Conservation (phyloP, 306 rosid species). For the Calophaca sinica region DNA sequence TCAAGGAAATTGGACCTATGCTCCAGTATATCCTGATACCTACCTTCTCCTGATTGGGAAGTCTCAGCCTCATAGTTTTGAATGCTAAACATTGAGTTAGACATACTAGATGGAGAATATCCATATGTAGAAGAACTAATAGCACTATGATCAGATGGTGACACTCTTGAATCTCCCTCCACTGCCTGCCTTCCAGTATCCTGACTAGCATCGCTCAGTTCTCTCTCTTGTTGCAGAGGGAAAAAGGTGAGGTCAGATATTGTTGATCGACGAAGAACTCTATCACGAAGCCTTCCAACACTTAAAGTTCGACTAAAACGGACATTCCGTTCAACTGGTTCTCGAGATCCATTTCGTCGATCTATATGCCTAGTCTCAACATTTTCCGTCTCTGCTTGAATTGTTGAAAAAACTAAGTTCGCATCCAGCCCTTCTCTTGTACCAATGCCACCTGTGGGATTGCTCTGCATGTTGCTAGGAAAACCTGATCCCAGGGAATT, state of each 20-base stretch:
- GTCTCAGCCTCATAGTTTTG: constrained; percentile 80
- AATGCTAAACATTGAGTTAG: too few relatives aligned
- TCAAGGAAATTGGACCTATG: constrained; percentile 93
- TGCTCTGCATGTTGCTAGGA: constrained; percentile 47
- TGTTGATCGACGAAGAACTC: constrained; percentile 89
- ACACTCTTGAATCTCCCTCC: constrained; percentile 56
- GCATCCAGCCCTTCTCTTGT: constrained; percentile 54
- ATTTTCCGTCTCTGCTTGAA: constrained; percentile 57
- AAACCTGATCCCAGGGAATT: constrained; percentile 45
- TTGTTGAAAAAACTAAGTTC: constrained; percentile 60
- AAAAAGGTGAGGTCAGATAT: constrained; percentile 70
- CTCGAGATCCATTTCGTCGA: constrained; percentile 69
- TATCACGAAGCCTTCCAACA: constrained; percentile 98
- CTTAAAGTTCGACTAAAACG: constrained; percentile 93
- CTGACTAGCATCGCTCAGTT: constrained; percentile 64
- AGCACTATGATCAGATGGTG: constrained; percentile 50
- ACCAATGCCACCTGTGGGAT: constrained; percentile 48
- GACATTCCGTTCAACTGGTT: constrained; percentile 85
- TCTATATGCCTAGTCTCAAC: constrained; percentile 65
- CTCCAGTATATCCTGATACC: constrained; percentile 86
- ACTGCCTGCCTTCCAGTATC: constrained; percentile 53
- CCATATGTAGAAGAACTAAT: constrained; percentile 58
- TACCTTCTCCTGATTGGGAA: constrained; percentile 71
- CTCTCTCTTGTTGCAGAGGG: constrained; percentile 83
- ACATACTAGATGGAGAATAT: constrained; percentile 61